Base-by-base conservation (phyloP, 208 protist species). In the Leishmania amazonensis region DNA sequence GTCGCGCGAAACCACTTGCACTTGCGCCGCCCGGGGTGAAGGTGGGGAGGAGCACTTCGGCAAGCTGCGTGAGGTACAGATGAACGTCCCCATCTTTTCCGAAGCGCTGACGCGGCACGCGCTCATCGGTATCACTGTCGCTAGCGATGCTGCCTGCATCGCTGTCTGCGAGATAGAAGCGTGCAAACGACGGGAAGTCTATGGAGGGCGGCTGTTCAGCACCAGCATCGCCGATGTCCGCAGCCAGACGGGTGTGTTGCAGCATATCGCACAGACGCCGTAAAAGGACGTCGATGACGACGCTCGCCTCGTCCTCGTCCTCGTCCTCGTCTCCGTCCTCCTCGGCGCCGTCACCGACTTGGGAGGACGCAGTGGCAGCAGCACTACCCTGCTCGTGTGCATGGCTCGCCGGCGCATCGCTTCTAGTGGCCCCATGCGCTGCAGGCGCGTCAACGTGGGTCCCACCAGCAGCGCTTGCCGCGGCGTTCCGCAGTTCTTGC, bases 161-260 rank as follows among this genome's bases (percentile, higher is more conserved):
- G 35, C 49, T 6, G 47, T n/a, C 70, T 13, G 53, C 38, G 19
- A 86, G 45, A 49, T 86, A 86, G 45, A 86, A 86, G 65, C 78
- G 78, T 5, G 83, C 78, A 73, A 86, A 86, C 53, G 83, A 81
- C 2, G 83, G 82, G 49, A 86, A 86, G 28, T 24, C 53, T 19
- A 78, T 38, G 53, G 75, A 6, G 40, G 24, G 38, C 57, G 75
- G 57, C 57, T 42, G 19, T 1, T 6, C 38, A 21, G 53, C 75
- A 15, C 75, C 31, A 13, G 75, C 51, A 21, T 13, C 75, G 31
- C 54, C 19, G 24, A n/a, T 31, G 19, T 24, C 68, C 17, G 57
- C 28, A 15, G 71, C 1, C 47, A 86, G 31, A 31, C 17, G 51
- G 1, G 83, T 86, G 78, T 83, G 76, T 9, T 73, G 62, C 40